Percentiles rank a stretch among this genome's conserved stretches.
These are phyloP conservation scores for Tetracladium marchalianum DNA, from an alignment of 495 filamentous ascomycete genomes.

Conservation along the genomic window DNA sequence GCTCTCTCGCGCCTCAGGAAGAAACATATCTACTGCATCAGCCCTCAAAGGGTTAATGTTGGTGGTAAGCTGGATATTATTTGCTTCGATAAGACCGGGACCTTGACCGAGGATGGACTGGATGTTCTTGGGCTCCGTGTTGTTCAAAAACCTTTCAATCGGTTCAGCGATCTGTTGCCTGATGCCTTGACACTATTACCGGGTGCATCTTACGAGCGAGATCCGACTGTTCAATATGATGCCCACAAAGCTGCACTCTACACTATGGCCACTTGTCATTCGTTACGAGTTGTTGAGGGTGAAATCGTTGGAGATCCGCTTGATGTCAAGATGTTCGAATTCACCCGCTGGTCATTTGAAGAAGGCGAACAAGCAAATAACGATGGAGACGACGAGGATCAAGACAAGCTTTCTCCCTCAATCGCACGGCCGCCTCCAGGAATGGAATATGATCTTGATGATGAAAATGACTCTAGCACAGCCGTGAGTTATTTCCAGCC, in stretches of 20 bases:
- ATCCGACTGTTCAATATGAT: conserved; percentile 48
- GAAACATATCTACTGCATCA: conserved; percentile 93
- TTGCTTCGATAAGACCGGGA: conserved; percentile 98
- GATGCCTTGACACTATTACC: conserved; percentile 43
- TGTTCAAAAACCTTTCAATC: conserved; percentile 50
- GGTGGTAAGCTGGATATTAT: conserved; percentile 92
- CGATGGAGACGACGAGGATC: conserved; percentile 50
- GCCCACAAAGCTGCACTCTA: conserved; percentile 65
- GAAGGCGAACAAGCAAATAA: conserved; percentile 61
- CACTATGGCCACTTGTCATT: conserved; percentile 97
- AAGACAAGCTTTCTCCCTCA: conserved; percentile 63
- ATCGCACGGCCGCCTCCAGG: conserved; percentile 72
- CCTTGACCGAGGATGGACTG: conserved; percentile 91
- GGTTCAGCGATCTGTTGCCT: conserved; percentile 37
- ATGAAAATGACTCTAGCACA: conserved; percentile 16
- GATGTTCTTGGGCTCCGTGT: conserved; percentile 86
- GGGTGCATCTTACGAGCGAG: conserved; percentile 39
- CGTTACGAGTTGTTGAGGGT: conserved; percentile 73
- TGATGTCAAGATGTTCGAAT: conserved; percentile 98
- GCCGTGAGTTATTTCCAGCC: conserved; percentile 21
- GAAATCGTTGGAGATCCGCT: conserved; percentile 90
- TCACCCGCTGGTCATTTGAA: conserved; percentile 86
- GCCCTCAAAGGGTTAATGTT: conserved; percentile 91
- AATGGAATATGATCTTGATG: conserved; percentile 41
- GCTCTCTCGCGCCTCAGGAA: conserved; percentile 76